Evolutionary conservation across 163 green algal species (phyloP).

Genomic region (Volvox carteri): DNA sequence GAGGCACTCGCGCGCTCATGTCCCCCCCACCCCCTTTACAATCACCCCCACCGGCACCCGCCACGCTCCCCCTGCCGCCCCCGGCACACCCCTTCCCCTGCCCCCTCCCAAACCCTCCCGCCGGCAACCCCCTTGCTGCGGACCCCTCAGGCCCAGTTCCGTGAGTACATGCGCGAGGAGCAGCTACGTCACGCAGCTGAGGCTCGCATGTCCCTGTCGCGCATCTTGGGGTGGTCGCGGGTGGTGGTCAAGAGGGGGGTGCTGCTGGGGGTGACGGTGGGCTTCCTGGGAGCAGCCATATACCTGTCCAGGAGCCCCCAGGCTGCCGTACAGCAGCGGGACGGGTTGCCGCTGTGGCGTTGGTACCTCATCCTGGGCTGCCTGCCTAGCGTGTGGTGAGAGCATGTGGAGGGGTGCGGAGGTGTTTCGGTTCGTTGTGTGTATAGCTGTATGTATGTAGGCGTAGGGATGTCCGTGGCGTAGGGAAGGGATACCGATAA

Average conservation of each 20-base stretch:
- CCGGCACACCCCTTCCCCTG: not conserved
- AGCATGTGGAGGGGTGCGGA: no score
- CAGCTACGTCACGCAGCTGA: conserved; percentile 29
- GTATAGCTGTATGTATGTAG: no score
- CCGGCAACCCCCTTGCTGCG: no score
- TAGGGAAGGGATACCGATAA: no score
- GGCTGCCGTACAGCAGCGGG: not conserved
- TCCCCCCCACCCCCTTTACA: no score
- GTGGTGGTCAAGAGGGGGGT: not conserved
- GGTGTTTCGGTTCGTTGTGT: no score
- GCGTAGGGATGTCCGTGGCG: no score
- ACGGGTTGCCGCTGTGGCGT: conserved; percentile 28
- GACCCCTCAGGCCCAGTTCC: conserved; percentile 28
- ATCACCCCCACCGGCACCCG: no score
- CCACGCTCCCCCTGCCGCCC: no score
- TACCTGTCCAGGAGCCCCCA: conserved; percentile 16
- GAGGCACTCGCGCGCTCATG: no score
- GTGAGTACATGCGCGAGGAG: conserved; percentile 36
- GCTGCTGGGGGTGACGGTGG: not conserved
- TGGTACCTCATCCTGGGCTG: conserved; percentile 52
- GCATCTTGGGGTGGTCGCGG: not conserved
- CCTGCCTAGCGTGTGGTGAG: conserved; percentile 50
- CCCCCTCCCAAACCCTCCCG: not conserved
- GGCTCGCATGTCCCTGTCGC: no score
- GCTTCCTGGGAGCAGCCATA: conserved; percentile 1